phyloP scores from a whole-genome alignment of 805 yeast genomes.

The Kuraishia floccosa region DNA sequence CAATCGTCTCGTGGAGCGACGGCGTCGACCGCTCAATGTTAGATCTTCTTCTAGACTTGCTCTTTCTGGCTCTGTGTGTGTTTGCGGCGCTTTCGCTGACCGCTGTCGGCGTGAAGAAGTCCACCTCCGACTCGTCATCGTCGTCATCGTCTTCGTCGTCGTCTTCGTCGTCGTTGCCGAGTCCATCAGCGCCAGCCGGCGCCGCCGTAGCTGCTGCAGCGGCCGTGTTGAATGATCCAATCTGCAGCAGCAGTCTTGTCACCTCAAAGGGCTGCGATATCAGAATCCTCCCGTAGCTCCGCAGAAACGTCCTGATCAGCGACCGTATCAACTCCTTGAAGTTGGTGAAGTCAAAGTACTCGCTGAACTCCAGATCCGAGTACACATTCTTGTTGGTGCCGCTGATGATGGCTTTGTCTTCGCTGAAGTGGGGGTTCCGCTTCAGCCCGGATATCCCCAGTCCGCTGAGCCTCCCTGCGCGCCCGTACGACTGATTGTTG shows the following conservation, averaged over 20 bases:
- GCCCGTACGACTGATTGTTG: conserved; percentile 2
- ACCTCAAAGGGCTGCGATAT: conserved; percentile 86
- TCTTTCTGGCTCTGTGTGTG: conserved; percentile 1
- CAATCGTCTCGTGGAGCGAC: conserved; percentile 1
- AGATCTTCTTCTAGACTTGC: conserved; percentile 13
- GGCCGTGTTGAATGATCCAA: conserved; percentile 43
- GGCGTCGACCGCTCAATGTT: conserved; percentile 16
- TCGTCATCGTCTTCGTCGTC: conserved; percentile 12
- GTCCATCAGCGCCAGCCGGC: conserved; percentile 9
- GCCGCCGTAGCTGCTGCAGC: conserved; percentile 1
- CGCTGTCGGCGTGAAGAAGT: conserved; percentile 23
- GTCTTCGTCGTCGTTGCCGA: conserved; percentile 11
- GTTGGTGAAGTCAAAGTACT: conserved; percentile 50
- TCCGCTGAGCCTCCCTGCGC: not conserved
- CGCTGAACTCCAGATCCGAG: conserved; percentile 52
- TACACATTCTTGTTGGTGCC: conserved; percentile 22
- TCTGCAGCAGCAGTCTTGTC: conserved; percentile 66
- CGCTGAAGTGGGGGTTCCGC: not conserved
- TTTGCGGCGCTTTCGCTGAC: not conserved
- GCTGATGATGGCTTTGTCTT: not conserved
- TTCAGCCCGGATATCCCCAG: not conserved
- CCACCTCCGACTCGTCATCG: conserved; percentile 30
- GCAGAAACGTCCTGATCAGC: conserved; percentile 47
- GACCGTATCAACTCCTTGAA: conserved; percentile 45
- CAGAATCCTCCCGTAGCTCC: conserved; percentile 58